Conservation (phyloP, 208 protist genomes). For the Tritrichomonas foetus region DNA sequence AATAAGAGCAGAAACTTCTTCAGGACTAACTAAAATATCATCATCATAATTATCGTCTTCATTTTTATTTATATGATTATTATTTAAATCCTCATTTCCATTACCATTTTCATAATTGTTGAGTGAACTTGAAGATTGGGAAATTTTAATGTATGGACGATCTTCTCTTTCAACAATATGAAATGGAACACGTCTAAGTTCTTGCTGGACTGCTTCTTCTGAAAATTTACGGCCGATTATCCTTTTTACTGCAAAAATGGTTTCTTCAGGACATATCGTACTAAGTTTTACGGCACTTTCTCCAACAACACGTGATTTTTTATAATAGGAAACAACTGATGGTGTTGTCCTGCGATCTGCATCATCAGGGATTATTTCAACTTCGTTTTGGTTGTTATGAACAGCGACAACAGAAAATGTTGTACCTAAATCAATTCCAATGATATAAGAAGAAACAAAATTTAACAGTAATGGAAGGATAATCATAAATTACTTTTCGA, state of each 20-base stretch:
- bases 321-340: conserved; percentile 60
- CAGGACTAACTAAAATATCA: neutral
- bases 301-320: conserved; percentile 61
- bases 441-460: conserved; percentile 47
- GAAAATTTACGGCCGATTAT: conserved; percentile 77
- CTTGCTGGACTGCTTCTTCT: conserved; percentile 76
- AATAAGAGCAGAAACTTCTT: conserved; percentile 40
- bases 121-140: too few species aligned
- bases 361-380: conserved; percentile 66
- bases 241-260: conserved; percentile 81
- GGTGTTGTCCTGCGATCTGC: conserved; percentile 66
- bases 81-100: too few species aligned
- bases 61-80: too few species aligned
- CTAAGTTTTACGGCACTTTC: conserved; percentile 68
- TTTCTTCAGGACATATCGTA: conserved; percentile 76
- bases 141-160: conserved; percentile 12
- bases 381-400: conserved; percentile 52
- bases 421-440: conserved; percentile 72
- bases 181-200: conserved; percentile 94
- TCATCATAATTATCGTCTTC: neutral
- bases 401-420: conserved; percentile 69
- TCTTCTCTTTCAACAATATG: conserved; percentile 64
- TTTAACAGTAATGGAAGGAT: neutral
- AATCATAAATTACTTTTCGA: neutral
- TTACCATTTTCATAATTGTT: too few species aligned